These are phyloP conservation scores for Silene coronaria DNA, from an alignment of 179 eudicot species.

Conservation along the genomic window DNA sequence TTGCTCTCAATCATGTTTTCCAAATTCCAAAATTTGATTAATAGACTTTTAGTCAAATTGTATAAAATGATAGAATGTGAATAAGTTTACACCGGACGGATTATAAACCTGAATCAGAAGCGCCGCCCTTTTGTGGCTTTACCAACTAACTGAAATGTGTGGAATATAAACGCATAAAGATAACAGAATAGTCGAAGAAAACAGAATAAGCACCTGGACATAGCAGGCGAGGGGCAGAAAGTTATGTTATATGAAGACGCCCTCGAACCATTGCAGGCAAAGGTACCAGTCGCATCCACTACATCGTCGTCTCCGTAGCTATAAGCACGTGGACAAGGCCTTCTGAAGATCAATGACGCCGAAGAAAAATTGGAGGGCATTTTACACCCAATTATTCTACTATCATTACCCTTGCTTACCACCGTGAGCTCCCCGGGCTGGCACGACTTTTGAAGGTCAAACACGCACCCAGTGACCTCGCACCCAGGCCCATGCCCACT, in stretches of 20 bases:
- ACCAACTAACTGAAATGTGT: no score
- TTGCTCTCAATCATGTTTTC: neutral
- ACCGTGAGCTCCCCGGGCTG: constrained; percentile 1
- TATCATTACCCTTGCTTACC: neutral
- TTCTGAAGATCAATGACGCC: neutral
- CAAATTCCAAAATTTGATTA: neutral
- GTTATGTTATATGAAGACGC: constrained; percentile 18
- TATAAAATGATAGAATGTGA: no score
- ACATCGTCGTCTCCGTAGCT: neutral
- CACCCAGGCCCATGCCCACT: neutral
- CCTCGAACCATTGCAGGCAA: neutral
- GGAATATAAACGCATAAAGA: neutral
- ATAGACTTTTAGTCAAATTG: neutral
- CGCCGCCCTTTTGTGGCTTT: no score
- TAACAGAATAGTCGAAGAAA: neutral
- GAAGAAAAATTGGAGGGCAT: neutral
- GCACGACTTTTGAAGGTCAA: constrained; percentile 8
- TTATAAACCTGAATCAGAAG: no score
- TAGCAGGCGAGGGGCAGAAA: constrained; percentile 21
- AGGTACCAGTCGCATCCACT: neutral
- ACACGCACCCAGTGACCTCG: constrained; percentile 21
- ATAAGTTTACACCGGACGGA: no score
- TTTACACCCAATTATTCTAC: constrained; percentile 1
- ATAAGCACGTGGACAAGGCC: neutral
- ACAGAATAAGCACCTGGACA: constrained; percentile 15